Evolutionary conservation across 768 basidiomycete genomes (phyloP).

Genomic region (Collybia mongolica): DNA sequence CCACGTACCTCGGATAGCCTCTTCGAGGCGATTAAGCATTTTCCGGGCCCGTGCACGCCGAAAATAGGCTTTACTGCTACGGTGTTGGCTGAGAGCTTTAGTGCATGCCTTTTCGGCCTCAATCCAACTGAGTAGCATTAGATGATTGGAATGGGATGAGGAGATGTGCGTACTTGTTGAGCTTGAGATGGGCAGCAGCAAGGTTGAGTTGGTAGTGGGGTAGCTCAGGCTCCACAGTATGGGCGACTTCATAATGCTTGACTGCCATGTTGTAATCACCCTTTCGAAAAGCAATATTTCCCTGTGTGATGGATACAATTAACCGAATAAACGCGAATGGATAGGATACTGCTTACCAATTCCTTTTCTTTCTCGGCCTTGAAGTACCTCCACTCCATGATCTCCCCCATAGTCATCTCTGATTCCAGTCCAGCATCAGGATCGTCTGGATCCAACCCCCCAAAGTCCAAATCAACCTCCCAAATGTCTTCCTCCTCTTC

Average conservation of each 20-base stretch:
- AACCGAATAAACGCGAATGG: conserved; percentile 4
- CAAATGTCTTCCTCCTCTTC: conserved; percentile 77
- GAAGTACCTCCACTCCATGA: conserved; percentile 74
- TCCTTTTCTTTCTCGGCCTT: conserved; percentile 74
- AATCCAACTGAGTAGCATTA: conserved; percentile 50
- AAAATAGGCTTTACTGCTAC: conserved; percentile 68
- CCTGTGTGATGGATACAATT: conserved; percentile 35
- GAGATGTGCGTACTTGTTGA: conserved; percentile 52
- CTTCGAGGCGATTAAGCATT: conserved; percentile 55
- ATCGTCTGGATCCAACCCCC: conserved; percentile 51
- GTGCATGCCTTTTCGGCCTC: conserved; percentile 73
- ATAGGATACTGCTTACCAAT: conserved; percentile 35
- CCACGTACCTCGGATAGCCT: conserved; percentile 56
- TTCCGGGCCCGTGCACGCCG: conserved; percentile 66
- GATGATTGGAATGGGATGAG: conserved; percentile 2
- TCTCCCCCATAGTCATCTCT: conserved; percentile 69
- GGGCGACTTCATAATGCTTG: conserved; percentile 56
- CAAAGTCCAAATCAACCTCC: conserved; percentile 71
- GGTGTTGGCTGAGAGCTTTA: conserved; percentile 60
- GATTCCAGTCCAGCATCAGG: conserved; percentile 37
- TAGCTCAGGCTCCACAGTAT: conserved; percentile 66
- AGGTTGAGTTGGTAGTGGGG: conserved; percentile 78
- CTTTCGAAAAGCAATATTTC: conserved; percentile 66
- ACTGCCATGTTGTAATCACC: conserved; percentile 59
- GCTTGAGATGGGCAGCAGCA: conserved; percentile 71